A percentile compares a stretch with the other conserved stretches of the same genome.
Evolutionary conservation across 345 rosid genomes (phyloP).

Genomic region (Euphorbia peplus): DNA sequence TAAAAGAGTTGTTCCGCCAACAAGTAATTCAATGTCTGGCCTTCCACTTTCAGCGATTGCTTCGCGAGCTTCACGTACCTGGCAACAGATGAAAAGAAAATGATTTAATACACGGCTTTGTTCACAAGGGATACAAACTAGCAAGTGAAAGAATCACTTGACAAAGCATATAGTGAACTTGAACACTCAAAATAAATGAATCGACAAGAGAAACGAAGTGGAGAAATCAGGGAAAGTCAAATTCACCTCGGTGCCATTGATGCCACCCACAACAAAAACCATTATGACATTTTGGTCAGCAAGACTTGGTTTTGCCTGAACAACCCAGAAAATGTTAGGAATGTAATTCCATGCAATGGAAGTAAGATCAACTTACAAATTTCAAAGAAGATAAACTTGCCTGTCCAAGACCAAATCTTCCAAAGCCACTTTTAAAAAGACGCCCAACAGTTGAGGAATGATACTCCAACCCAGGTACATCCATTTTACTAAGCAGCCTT

Average conservation of each 20-base stretch:
- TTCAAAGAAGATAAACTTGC: constrained; percentile 32
- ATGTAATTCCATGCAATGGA: background rate
- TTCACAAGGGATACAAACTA: background rate
- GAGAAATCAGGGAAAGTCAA: constrained; percentile 9
- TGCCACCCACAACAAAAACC: constrained; percentile 87
- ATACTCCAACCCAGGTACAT: constrained; percentile 75
- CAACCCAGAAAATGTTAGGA: constrained; percentile 6
- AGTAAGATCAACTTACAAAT: background rate
- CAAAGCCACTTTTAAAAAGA: constrained; percentile 92
- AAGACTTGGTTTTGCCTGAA: constrained; percentile 84
- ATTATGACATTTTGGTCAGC: constrained; percentile 78
- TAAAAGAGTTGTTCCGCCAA: constrained; percentile 91
- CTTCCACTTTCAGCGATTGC: constrained; percentile 75
- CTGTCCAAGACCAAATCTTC: constrained; percentile 97
- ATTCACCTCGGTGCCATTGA: constrained; percentile 76
- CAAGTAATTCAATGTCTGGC: constrained; percentile 67
- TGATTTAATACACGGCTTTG: background rate
- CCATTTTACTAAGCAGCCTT: constrained; percentile 54
- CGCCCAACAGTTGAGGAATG: constrained; percentile 96
- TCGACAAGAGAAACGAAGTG: background rate
- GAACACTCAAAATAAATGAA: too few species aligned
- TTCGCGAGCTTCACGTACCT: constrained; percentile 83
- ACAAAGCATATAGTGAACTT: background rate
- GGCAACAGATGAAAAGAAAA: constrained; percentile 4
- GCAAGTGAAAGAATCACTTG: background rate